Percentiles rank a stretch among this genome's conserved stretches.
These are phyloP conservation scores for Flaveria floridana DNA, from an alignment of 140 eudicot genomes.

Conservation along the genomic window DNA sequence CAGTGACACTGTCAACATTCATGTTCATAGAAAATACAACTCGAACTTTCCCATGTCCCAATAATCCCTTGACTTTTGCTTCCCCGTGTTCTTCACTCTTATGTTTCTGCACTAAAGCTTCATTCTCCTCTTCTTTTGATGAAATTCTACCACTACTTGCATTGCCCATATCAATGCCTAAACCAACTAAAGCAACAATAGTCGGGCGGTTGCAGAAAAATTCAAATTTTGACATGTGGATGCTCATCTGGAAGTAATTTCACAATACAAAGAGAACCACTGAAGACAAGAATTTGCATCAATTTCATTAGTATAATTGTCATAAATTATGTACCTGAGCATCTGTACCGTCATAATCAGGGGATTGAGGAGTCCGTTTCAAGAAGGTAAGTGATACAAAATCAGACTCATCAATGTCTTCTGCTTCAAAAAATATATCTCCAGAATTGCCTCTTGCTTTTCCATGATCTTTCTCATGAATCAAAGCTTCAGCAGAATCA, in stretches of 20 bases:
- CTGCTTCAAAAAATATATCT: constrained; percentile 72
- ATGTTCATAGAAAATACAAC: constrained; percentile 67
- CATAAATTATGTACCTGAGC: constrained; percentile 57
- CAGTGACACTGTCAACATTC: constrained; percentile 80
- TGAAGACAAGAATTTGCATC: background rate
- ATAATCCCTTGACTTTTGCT: constrained; percentile 69
- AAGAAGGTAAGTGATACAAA: constrained; percentile 70
- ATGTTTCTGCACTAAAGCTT: constrained; percentile 45
- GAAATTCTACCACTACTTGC: constrained; percentile 34
- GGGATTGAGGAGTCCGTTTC: constrained; percentile 66
- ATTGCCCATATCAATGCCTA: constrained; percentile 75
- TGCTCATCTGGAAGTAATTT: constrained; percentile 61
- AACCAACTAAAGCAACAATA: constrained; percentile 69
- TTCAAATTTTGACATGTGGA: constrained; percentile 82
- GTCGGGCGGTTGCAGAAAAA: constrained; percentile 92
- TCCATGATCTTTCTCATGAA: constrained; percentile 47
- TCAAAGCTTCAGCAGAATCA: constrained; percentile 48
- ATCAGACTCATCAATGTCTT: constrained; percentile 69
- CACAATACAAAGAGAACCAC: background rate
- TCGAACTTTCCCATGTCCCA: constrained; percentile 93
- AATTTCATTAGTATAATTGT: constrained; percentile 18
- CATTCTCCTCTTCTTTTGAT: constrained; percentile 37
- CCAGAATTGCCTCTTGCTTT: constrained; percentile 42
- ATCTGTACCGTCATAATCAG: constrained; percentile 87
- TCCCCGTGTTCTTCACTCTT: constrained; percentile 40